Percentiles rank a stretch among this genome's conserved stretches.
phyloP scores from a whole-genome alignment of 768 basidiomycete species.

The Postia placenta region DNA sequence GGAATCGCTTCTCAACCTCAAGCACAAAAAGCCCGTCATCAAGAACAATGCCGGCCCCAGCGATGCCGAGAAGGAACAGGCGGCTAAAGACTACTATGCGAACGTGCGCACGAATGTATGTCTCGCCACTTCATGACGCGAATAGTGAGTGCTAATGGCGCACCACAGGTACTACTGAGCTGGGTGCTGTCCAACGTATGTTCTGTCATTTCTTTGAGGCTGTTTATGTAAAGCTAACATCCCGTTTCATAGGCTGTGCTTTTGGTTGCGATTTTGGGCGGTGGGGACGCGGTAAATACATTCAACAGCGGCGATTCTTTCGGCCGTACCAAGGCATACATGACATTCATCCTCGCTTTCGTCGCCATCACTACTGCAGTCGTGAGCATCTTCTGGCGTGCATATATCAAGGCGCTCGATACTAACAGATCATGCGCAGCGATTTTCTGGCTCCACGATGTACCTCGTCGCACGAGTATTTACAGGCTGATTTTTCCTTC shows the following conservation, averaged over 20 bases:
- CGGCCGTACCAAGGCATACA: conserved; percentile 64
- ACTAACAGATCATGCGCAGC: conserved; percentile 29
- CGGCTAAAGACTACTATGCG: conserved; percentile 83
- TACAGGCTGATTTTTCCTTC: conserved; percentile 33
- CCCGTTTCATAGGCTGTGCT: conserved; percentile 49
- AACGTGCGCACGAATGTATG: conserved; percentile 75
- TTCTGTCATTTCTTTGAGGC: conserved; percentile 1
- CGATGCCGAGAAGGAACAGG: conserved; percentile 61
- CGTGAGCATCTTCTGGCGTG: conserved; percentile 24
- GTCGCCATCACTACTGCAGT: conserved; percentile 74
- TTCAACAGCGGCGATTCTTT: conserved; percentile 45
- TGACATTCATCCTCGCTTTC: conserved; percentile 76
- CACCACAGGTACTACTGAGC: conserved; percentile 52
- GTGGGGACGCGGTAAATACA: conserved; percentile 49
- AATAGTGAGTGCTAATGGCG: background rate
- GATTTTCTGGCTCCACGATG: conserved; percentile 53
- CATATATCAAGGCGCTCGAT: too few species aligned
- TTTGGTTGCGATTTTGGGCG: conserved; percentile 62
- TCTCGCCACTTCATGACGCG: conserved; percentile 2
- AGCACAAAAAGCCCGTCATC: conserved; percentile 43
- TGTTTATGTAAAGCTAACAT: background rate
- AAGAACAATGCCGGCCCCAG: conserved; percentile 28
- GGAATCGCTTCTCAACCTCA: conserved; percentile 73
- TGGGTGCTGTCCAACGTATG: conserved; percentile 85
- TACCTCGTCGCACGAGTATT: conserved; percentile 47